Evolutionary conservation across 805 yeast species (phyloP).

Genomic region (Wickerhamiella vanderwaltii): DNA sequence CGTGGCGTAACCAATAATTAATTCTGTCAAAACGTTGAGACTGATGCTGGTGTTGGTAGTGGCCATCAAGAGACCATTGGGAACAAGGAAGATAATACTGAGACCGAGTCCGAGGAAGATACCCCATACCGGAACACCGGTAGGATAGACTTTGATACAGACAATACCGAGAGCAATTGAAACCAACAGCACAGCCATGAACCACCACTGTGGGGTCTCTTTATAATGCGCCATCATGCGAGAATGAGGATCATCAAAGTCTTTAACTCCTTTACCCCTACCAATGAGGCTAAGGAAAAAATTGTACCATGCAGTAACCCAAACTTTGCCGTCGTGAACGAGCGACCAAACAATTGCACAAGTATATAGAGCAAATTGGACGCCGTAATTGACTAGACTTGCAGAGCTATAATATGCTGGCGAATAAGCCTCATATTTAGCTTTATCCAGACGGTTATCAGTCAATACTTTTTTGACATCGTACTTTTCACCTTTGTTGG

Average conservation of each 20-base stretch:
- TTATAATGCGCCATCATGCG: slow-evolving; percentile 37
- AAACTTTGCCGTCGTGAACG: slow-evolving; percentile 32
- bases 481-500: slow-evolving; percentile 38
- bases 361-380: slow-evolving; percentile 40
- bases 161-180: slow-evolving; percentile 3
- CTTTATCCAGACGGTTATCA: slow-evolving; percentile 32
- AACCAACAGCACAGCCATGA: slow-evolving; percentile 23
- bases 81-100: slow-evolving; percentile 46
- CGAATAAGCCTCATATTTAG: slow-evolving; percentile 37
- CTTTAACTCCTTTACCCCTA: slow-evolving; percentile 16
- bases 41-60: slow-evolving; percentile 48
- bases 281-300: slow-evolving; percentile 10
- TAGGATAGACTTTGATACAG: slow-evolving; percentile 1
- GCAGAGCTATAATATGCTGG: slow-evolving; percentile 52
- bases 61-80: slow-evolving; percentile 48
- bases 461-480: slow-evolving; percentile 35
- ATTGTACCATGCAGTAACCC: slow-evolving; percentile 21
- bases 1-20: slow-evolving; percentile 52
- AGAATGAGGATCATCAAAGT: slow-evolving; percentile 21
- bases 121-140: slow-evolving; percentile 24
- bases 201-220: slow-evolving; percentile 45
- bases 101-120: slow-evolving; percentile 45
- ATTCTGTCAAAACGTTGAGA: slow-evolving; percentile 50
- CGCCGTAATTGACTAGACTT: slow-evolving; percentile 39
- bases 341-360: slow-evolving; percentile 39